Evolutionary conservation across 2,329 filamentous ascomycete species (phyloP).

Genomic region (Penicillium sp.): DNA sequence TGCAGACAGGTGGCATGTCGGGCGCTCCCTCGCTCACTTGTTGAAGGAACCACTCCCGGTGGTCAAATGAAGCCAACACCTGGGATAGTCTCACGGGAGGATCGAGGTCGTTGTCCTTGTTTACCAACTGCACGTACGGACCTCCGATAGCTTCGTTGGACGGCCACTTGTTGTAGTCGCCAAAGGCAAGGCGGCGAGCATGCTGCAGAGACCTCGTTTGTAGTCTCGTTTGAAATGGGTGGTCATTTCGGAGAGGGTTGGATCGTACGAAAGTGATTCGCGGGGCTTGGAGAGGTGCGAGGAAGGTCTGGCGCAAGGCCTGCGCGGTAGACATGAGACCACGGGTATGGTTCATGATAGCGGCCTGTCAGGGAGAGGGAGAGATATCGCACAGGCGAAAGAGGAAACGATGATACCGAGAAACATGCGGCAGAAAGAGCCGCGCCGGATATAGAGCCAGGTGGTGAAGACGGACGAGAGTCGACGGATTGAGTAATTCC

Average conservation of each 20-base stretch:
- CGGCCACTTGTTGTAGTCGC: slow-evolving; percentile 13
- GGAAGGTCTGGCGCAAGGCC: slow-evolving; percentile 31
- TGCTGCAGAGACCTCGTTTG: slow-evolving; percentile 20
- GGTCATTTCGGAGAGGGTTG: slow-evolving; percentile 1
- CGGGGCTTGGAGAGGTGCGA: slow-evolving; percentile 19
- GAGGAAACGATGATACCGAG: neutral
- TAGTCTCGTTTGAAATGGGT: neutral
- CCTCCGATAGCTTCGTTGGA: slow-evolving; percentile 34
- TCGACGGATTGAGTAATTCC: slow-evolving; percentile 15
- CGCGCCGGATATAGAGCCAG: neutral
- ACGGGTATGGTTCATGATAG: slow-evolving; percentile 33
- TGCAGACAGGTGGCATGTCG: slow-evolving; percentile 62
- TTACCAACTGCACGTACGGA: slow-evolving; percentile 34
- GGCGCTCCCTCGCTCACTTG: slow-evolving; percentile 43
- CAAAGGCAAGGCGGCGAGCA: slow-evolving; percentile 7
- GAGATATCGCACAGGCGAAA: neutral
- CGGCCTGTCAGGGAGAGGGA: neutral
- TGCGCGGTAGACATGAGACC: slow-evolving; percentile 33
- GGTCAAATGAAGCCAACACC: slow-evolving; percentile 48
- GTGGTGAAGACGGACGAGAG: slow-evolving; percentile 8
- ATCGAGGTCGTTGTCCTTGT: slow-evolving; percentile 32
- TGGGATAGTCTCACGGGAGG: slow-evolving; percentile 27
- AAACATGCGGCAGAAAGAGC: neutral
- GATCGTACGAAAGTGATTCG: slow-evolving; percentile 12
- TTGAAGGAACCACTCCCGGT: slow-evolving; percentile 51